phyloP scores from a whole-genome alignment of 2,329 filamentous ascomycete species.

The Corynespora cassiicola region DNA sequence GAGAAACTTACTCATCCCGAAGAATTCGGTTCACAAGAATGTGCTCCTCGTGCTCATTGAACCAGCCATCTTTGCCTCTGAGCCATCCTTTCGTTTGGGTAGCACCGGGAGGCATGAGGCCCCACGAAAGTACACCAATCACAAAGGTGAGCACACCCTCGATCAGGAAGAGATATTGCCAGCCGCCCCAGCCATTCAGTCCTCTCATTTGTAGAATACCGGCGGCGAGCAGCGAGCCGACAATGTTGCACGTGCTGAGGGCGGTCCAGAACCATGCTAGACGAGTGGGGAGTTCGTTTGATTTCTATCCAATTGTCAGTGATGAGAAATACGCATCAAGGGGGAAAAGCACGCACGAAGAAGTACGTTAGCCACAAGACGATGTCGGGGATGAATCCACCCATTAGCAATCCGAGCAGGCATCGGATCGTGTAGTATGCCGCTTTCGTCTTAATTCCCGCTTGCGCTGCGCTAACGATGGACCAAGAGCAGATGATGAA shows the following conservation, averaged over 20 bases:
- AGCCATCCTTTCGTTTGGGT: constrained; percentile 63
- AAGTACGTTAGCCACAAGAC: constrained; percentile 52
- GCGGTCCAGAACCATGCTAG: constrained; percentile 53
- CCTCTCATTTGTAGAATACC: constrained; percentile 52
- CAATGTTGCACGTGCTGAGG: constrained; percentile 42
- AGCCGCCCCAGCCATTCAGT: constrained; percentile 49
- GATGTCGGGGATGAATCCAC: constrained; percentile 41
- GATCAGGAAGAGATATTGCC: constrained; percentile 56
- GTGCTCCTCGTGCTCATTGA: constrained; percentile 63
- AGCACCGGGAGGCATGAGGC: constrained; percentile 60
- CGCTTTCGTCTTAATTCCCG: constrained; percentile 37
- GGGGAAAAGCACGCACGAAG: constrained; percentile 39
- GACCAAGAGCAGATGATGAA: constrained; percentile 45
- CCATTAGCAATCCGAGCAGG: constrained; percentile 49
- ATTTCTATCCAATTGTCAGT: too few relatives aligned
- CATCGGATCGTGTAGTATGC: constrained; percentile 48
- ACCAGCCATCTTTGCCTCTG: constrained; percentile 66
- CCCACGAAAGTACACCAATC: constrained; percentile 61
- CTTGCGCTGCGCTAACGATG: constrained; percentile 44
- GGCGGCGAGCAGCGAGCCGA: constrained; percentile 47
- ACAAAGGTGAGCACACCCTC: constrained; percentile 62
- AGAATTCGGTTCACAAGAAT: constrained; percentile 69
- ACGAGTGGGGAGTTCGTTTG: constrained; percentile 49
- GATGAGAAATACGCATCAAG: too few relatives aligned
- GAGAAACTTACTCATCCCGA: constrained; percentile 58